These are phyloP conservation scores for Tinospora cordifolia DNA, from an alignment of 164 flowering plant species.

Conservation along the genomic window DNA sequence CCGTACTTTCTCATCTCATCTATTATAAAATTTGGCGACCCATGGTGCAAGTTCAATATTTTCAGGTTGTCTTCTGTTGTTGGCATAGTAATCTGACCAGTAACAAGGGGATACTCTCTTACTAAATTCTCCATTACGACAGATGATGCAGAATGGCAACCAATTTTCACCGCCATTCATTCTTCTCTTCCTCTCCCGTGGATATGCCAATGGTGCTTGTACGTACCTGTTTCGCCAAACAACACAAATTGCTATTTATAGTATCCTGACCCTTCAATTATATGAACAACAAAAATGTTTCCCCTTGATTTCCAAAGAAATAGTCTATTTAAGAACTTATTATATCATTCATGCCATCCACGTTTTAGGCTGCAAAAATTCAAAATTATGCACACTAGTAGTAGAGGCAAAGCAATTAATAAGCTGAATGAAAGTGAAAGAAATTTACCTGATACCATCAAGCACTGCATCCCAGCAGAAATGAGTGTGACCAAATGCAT, in stretches of 20 bases:
- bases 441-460: conserved; percentile 65
- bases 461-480: conserved; percentile 77
- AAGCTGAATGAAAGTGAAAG: too few species aligned
- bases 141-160: too few species aligned
- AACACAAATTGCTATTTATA: too few species aligned
- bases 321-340: too few species aligned
- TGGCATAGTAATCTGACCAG: conserved; percentile 68
- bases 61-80: too few species aligned
- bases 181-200: conserved; percentile 59
- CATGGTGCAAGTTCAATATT: conserved; percentile 71
- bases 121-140: conserved; percentile 31
- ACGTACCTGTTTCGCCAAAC: too few species aligned
- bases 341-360: conserved; percentile 63
- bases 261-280: too few species aligned
- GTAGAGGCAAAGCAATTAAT: neutral
- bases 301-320: neutral
- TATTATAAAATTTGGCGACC: conserved; percentile 74
- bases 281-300: too few species aligned
- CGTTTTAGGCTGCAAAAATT: too few species aligned
- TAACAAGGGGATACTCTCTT: conserved; percentile 38
- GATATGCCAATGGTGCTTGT: too few species aligned
- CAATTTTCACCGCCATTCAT: too few species aligned
- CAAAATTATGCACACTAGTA: too few species aligned
- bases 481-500: conserved; percentile 84
- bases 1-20: neutral